Evolutionary conservation across 2,329 filamentous ascomycete species (phyloP).

Genomic region (Clonostachys solani): DNA sequence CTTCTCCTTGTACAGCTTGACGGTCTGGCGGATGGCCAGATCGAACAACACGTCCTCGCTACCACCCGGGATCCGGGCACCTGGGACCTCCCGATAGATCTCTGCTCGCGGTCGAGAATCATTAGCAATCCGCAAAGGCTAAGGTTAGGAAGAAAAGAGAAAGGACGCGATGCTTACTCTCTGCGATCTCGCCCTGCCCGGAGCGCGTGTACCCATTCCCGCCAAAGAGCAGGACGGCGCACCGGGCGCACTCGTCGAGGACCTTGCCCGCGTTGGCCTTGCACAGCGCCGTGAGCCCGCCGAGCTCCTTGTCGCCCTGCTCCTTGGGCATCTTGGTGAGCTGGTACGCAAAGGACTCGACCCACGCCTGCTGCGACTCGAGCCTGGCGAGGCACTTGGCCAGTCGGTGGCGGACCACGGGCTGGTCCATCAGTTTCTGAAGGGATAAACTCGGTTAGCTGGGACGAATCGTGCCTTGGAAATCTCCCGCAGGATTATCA

Average conservation of each 20-base stretch:
- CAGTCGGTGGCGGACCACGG: constrained; percentile 68
- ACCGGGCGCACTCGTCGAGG: constrained; percentile 65
- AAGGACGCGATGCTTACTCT: constrained; percentile 46
- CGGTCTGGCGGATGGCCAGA: constrained; percentile 11
- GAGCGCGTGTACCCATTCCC: constrained; percentile 68
- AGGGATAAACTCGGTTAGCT: neutral
- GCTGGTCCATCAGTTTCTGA: constrained; percentile 62
- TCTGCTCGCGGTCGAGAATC: constrained; percentile 6
- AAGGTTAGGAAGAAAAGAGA: neutral
- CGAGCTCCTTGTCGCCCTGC: constrained; percentile 59
- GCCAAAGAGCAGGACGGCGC: constrained; percentile 67
- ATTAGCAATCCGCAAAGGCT: neutral
- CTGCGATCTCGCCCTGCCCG: constrained; percentile 67
- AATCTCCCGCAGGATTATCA: no score
- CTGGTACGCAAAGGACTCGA: constrained; percentile 67
- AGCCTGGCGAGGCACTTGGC: constrained; percentile 66
- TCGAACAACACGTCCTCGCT: constrained; percentile 15
- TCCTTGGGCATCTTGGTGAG: constrained; percentile 59
- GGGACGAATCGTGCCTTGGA: neutral
- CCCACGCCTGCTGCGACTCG: constrained; percentile 68
- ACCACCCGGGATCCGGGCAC: constrained; percentile 11
- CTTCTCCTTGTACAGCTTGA: constrained; percentile 7
- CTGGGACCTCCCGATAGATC: constrained; percentile 20
- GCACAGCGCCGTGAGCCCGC: constrained; percentile 66
- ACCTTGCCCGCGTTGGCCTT: constrained; percentile 73